Evolutionary conservation across 1,139 yeast species (phyloP), one percentile per base, ranked within the genome.

Genomic region (Yamadazyma membranifaciens): DNA sequence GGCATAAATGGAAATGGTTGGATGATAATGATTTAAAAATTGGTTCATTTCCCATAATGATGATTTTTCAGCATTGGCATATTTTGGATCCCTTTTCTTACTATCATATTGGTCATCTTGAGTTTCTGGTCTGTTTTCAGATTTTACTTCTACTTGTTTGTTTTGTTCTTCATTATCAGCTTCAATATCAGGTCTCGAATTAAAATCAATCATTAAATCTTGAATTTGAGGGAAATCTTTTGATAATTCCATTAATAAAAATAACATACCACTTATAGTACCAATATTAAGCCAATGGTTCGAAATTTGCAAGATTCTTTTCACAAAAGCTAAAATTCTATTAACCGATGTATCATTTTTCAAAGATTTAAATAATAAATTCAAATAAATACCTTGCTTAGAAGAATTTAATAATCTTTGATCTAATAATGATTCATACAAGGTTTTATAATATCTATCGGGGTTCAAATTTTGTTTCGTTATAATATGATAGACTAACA

Each of bases 341-440:
- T 77, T 71, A 49, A 83, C 78, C 10, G 59, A 54, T 9, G 66
- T 55, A 56, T 91, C 98, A 47, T 75, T 75, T 55, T 87, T 86
- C 62, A 92, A 70, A 0, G 98, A 80, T 60, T 87, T 88, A 73
- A 80, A 89, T 44, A 92, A 67, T 53, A 92, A 72, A 58, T 92
- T 91, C 66, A 92, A 73, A 62, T 89, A 92, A 46, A 91, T 82
- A 46, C 94, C 87, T 67, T 87, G 94, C 58, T 91, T 91, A 3
- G 98, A 87, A 0, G 98, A 85, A 20, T 73, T 74, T 11, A 84
- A 80, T 48, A 94, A 73, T 57, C 98, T 79, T 31, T 88, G 82
- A 60, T 94, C 98, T 51, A 89, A 69, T 50, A 92, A 70, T 15
- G 95, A 83, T 64, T 92, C 98, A 61, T 92, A 92, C 44, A 92